A percentile compares a stretch with the other conserved stretches of the same genome.
Evolutionary conservation across 257 asterid genomes (phyloP).

Genomic region (Thymus quinquecostatus): DNA sequence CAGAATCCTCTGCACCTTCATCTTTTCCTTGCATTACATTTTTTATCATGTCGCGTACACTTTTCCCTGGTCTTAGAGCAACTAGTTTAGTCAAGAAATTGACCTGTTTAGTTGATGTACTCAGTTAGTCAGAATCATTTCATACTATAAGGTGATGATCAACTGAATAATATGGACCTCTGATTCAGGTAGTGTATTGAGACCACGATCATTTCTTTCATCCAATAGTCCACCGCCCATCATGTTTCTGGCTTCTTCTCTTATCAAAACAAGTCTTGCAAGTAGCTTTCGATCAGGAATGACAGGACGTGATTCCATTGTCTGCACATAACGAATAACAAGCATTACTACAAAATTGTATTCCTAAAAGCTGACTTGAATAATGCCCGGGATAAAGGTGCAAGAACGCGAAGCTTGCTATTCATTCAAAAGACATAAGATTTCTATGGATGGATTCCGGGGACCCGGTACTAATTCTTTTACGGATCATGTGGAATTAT

Average conservation of each 20-base stretch:
- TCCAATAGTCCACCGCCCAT: conserved; percentile 98
- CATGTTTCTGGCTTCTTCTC: conserved; percentile 99
- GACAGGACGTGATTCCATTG: conserved; percentile 86
- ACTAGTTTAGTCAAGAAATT: conserved; percentile 87
- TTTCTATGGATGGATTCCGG: neutral
- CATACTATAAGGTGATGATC: conserved; percentile 14
- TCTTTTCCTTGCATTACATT: conserved; percentile 85
- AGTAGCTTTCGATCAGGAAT: conserved; percentile 92
- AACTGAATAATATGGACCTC: conserved; percentile 58
- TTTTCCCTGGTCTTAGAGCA: conserved; percentile 80
- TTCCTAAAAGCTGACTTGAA: conserved; percentile 14
- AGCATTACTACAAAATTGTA: conserved; percentile 19
- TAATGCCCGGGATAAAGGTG: neutral
- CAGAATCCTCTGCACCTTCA: conserved; percentile 70
- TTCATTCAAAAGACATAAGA: conserved; percentile 1
- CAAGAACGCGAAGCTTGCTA: neutral
- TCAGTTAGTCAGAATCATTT: conserved; percentile 27
- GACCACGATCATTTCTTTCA: conserved; percentile 94
- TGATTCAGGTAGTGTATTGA: conserved; percentile 84
- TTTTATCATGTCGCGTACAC: conserved; percentile 84
- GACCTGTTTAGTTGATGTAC: conserved; percentile 53
- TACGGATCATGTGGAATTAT: conserved; percentile 7
- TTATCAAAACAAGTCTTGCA: conserved; percentile 89
- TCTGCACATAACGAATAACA: conserved; percentile 43
- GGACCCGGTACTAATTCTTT: neutral